phyloP scores from a whole-genome alignment of 2,329 filamentous ascomycete species.

The Aureobasidium sp. region DNA sequence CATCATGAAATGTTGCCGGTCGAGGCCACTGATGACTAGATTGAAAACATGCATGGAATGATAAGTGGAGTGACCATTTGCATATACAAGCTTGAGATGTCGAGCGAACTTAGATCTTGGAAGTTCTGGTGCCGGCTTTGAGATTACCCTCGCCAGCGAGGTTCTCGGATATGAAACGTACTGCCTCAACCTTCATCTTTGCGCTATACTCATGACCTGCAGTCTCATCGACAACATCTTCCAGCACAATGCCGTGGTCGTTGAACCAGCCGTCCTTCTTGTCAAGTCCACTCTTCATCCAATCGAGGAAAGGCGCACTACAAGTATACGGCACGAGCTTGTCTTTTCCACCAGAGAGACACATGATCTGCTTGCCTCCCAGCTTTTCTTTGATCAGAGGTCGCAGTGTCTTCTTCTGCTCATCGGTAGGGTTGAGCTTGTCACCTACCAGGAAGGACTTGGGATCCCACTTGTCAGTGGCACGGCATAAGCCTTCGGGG shows the following conservation, averaged over 20 bases:
- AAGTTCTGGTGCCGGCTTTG: slow-evolving; percentile 16
- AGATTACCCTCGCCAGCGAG: slow-evolving; percentile 33
- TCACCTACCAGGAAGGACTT: slow-evolving; percentile 72
- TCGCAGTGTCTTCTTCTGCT: slow-evolving; percentile 48
- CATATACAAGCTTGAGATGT: not conserved
- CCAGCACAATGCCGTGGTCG: slow-evolving; percentile 62
- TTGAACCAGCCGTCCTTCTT: slow-evolving; percentile 56
- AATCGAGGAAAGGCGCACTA: slow-evolving; percentile 65
- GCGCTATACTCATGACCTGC: slow-evolving; percentile 75
- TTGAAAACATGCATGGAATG: not conserved
- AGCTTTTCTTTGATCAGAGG: slow-evolving; percentile 36
- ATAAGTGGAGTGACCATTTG: too few species aligned
- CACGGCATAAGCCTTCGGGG: slow-evolving; percentile 70
- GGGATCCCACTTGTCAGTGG: slow-evolving; percentile 75
- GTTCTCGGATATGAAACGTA: slow-evolving; percentile 64
- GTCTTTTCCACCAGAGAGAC: slow-evolving; percentile 73
- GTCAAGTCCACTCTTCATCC: slow-evolving; percentile 62
- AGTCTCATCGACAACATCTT: slow-evolving; percentile 73
- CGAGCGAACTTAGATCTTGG: slow-evolving; percentile 14
- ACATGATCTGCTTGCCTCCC: slow-evolving; percentile 68
- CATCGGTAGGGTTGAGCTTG: slow-evolving; percentile 44
- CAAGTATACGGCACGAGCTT: slow-evolving; percentile 76
- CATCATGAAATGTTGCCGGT: not conserved
- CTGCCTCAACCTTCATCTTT: slow-evolving; percentile 72
- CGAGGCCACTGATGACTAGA: too few species aligned